Base-by-base conservation (phyloP, 2,329 filamentous ascomycete species). In the Lachnellula cervina region DNA sequence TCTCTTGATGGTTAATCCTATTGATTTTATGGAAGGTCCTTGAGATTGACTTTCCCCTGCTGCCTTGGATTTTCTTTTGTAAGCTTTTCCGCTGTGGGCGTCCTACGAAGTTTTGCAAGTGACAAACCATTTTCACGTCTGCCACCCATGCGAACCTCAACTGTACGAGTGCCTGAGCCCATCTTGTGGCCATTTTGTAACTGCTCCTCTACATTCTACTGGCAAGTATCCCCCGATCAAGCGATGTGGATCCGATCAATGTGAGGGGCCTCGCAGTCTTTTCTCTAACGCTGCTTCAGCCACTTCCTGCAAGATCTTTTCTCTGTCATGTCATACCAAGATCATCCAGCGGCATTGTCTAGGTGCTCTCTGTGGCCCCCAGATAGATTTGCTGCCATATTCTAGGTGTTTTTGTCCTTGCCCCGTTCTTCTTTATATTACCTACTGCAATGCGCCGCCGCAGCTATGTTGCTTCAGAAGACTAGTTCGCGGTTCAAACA, bases 401-500 rank as follows among this genome's bases (percentile, higher is more conserved):
- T 28, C 44, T 13, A 6, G 11, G 21, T 9, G 13, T 46, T 21
- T 28, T 19, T 8, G 5, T 44, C 17, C 1, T 21, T 43, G 16
- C 4, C 21, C 28, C 40, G 16, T 19, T 14, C 34, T 9, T 32
- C 28, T 11, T 32, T 8, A 32, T 51, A 16, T 49, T 28, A 21
- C 8, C 9, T 17, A 35, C 37, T 46, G 42, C 28, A 48, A 55
- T 58, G 35, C 47, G n/a, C 28, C 34, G 32, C 34, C 17, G 23
- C 52, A 44, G 53, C 37, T 28, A 67, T 62, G 59, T 48, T 60
- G 56, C 58, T 64, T 38, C 61, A 63, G 25, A 64, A 62, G 52
- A 59, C 61, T 9, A 48, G 61, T 37, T 59, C 46, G 52, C 59
- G 60, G 11, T 46, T 66, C 55, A 67, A 64, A 47, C 51, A 61